Evolutionary conservation across 2,329 filamentous ascomycete species (phyloP), one percentile per base, ranked within the genome.

Genomic region (Cladophialophora yegresii): DNA sequence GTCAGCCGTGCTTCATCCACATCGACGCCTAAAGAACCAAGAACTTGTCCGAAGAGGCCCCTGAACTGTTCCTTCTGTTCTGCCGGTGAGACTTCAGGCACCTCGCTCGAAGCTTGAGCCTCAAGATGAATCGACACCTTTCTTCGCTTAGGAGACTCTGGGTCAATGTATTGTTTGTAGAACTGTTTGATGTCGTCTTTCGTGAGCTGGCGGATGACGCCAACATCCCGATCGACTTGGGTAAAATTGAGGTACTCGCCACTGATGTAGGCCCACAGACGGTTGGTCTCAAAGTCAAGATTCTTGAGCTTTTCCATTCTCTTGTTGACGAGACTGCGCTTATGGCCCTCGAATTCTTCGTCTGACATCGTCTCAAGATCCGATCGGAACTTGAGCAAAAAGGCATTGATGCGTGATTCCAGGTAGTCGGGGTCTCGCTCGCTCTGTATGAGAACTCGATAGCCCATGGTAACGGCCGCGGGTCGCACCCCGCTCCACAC

Each of bases 301-400:
- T 97, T 98, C 83, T 96, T 96, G 71, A 96, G 77, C 77, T 96
- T 96, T 78, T 98, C 93, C 23, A 96, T 80, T 16, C 91, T 83
- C 78, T 92, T 92, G 74, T 90, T 91, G 73, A 97, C 87, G 49
- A 98, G 82, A 72, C 92, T 96, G 71, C 90, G 85, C 80, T 96
- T 96, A 79, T 98, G 91, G 54, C 87, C 88, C 73, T 97, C 92
- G 71, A 99, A 98, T 9, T 93, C 91, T 1, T 86, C 81, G 1
- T 93, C 87, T 2, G 84, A 84, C 93, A 98, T 96, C 2, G 87
- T 82, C 53, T 85, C 81, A 26, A 98, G 77, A 2, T 81, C 87
- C 50, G 84, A 80, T 22, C 83, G 85, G 67, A 92, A 92, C 13
- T 82, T 81, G 26, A 80, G 80, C 47, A 99, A 78, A 82, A 98